Evolutionary conservation across 768 basidiomycete species (phyloP), one percentile per base, ranked within the genome.

Genomic region (Gelatoporia subvermispora): DNA sequence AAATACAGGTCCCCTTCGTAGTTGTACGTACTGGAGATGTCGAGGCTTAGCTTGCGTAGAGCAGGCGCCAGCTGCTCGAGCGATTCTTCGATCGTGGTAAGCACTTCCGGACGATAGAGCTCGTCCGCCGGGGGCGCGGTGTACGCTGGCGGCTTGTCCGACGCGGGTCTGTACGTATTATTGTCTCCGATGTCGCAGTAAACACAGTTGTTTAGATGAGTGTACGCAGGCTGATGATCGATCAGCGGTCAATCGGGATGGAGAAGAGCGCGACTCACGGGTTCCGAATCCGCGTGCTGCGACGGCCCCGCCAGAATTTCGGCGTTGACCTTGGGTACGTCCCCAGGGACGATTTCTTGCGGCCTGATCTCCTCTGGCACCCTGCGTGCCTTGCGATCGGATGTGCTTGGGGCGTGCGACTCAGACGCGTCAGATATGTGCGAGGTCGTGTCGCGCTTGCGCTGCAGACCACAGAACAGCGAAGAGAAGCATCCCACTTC

Each of bases 41-140:
- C 69, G 52, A 88, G 61, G 59, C 87, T 89, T 35, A 92, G 67
- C 20, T 75, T 62, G 21, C 86, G 77, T 35, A 92, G 71, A 43
- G 77, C 65, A 5, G 70, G 52, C 45, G 73, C 71, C 13, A 85
- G 66, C 44, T 70, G 60, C 55, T 84, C 74, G 43, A 92, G 56
- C 36, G 69, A 69, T 3, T 60, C 54, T 45, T 83, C 79, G 48
- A 91, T 76, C 7, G 78, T 77, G 22, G 66, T 61, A 40, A 77
- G 60, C n/a, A 80, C 69, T 44, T 74, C 74, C 1, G 69, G 52
- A 15, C 44, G 25, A 23, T 53, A 51, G 8, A 48, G 34, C 5
- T 43, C 53, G 1, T 45, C 51, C 3, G 48, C 24, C 2, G 35
- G 51, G 16, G 50, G 16, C 39, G 52, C 46, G 36, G 40, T 37